These are phyloP conservation scores for Zopfia rhizophila DNA, from an alignment of 2,329 filamentous ascomycete genomes.

Conservation along the genomic window DNA sequence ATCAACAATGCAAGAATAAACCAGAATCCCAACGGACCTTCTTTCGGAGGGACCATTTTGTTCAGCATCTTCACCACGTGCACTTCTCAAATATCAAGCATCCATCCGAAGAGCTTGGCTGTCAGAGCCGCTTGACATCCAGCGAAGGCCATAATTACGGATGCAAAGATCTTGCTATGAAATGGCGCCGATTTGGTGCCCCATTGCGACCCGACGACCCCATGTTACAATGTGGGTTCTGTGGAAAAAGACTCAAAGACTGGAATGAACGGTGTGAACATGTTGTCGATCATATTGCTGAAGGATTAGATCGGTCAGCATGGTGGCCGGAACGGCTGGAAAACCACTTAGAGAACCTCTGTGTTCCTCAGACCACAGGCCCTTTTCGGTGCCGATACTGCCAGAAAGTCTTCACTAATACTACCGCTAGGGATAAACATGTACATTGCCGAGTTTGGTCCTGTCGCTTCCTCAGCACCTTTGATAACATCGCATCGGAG, in stretches of 20 bases:
- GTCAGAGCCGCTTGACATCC: slow-evolving; percentile 41
- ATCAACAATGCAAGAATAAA: slow-evolving; percentile 47
- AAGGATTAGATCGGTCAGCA: slow-evolving; percentile 38
- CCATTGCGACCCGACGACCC: slow-evolving; percentile 48
- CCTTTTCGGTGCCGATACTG: slow-evolving; percentile 49
- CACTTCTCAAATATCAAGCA: slow-evolving; percentile 48
- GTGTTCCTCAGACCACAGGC: slow-evolving; percentile 37
- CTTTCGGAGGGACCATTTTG: slow-evolving; percentile 48
- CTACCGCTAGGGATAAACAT: slow-evolving; percentile 43
- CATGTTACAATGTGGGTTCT: slow-evolving; percentile 50
- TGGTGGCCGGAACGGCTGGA: slow-evolving; percentile 47
- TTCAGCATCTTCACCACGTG: slow-evolving; percentile 48
- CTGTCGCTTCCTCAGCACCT: slow-evolving; percentile 46
- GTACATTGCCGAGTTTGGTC: slow-evolving; percentile 48
- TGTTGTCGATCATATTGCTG: slow-evolving; percentile 43
- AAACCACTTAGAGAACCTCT: slow-evolving; percentile 46
- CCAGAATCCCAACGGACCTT: slow-evolving; percentile 49
- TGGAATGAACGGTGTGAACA: slow-evolving; percentile 47
- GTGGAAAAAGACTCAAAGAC: slow-evolving; percentile 42
- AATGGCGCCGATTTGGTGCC: slow-evolving; percentile 47
- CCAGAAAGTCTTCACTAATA: slow-evolving; percentile 43
- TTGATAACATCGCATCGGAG: slow-evolving; percentile 46
- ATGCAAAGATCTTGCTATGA: slow-evolving; percentile 48
- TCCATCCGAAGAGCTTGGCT: slow-evolving; percentile 44
- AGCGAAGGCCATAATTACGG: slow-evolving; percentile 45